phyloP scores from a whole-genome alignment of 2,329 filamentous ascomycete genomes.

The Dactylonectria macrodidyma region DNA sequence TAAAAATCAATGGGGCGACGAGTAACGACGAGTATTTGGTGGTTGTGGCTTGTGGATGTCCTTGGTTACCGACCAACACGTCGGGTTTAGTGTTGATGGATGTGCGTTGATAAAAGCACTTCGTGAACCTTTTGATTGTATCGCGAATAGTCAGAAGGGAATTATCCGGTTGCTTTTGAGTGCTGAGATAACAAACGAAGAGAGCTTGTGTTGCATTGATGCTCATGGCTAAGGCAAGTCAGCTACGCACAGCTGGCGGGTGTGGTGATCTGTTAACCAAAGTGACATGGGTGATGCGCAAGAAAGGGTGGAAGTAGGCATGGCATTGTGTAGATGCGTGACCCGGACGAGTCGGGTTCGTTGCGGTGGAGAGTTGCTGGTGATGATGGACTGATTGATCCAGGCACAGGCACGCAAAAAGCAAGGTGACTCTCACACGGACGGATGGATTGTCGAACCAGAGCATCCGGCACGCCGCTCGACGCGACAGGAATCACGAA shows the following conservation, averaged over 20 bases:
- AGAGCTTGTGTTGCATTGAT: not conserved
- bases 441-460: slow-evolving; percentile 1
- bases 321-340: not conserved
- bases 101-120: not conserved
- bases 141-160: not conserved
- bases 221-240: not conserved
- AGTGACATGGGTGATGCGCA: not conserved
- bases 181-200: not conserved
- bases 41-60: not conserved
- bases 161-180: not conserved
- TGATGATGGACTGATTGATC: slow-evolving; percentile 9
- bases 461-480: not conserved
- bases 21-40: not conserved
- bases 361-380: slow-evolving; percentile 4
- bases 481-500: slow-evolving; percentile 2
- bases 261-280: slow-evolving; percentile 6
- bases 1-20: not conserved
- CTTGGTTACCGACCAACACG: not conserved
- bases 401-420: slow-evolving; percentile 13
- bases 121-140: not conserved
- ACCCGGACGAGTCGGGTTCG: not conserved
- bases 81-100: not conserved
- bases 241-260: not conserved
- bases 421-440: slow-evolving; percentile 4
- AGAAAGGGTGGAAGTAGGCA: slow-evolving; percentile 9